Conservation (phyloP, 306 rosid genomes). For the Lotus japonicus region DNA sequence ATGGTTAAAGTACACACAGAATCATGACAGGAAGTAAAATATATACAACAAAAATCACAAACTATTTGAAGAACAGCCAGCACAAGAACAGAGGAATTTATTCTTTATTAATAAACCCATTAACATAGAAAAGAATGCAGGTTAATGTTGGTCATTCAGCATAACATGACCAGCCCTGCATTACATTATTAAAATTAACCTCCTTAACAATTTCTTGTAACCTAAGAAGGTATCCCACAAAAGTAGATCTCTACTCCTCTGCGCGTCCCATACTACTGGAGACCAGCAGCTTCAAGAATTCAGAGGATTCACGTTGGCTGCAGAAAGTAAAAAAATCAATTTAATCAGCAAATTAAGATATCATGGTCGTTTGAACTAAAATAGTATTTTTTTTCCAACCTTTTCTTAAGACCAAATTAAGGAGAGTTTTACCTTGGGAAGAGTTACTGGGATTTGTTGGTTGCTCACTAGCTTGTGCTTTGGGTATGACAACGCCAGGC, state of each 20-base stretch:
- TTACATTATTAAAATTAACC: slow-evolving; percentile 22
- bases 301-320: slow-evolving; percentile 31
- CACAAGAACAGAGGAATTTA: slow-evolving; percentile 36
- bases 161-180: slow-evolving; percentile 27
- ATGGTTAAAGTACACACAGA: slow-evolving; percentile 31
- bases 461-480: not conserved
- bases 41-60: not conserved
- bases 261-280: slow-evolving; percentile 1
- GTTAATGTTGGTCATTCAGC: slow-evolving; percentile 38
- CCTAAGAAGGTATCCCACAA: not conserved
- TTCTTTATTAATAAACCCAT: slow-evolving; percentile 36
- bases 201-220: slow-evolving; percentile 2
- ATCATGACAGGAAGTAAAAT: slow-evolving; percentile 24
- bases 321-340: not conserved
- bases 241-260: not conserved
- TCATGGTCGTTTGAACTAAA: not conserved
- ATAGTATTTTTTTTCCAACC: not conserved
- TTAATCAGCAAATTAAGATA: too few species aligned
- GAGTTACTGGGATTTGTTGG: slow-evolving; percentile 15
- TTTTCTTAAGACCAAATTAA: not conserved
- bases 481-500: slow-evolving; percentile 49
- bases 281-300: slow-evolving; percentile 19
- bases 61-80: slow-evolving; percentile 21
- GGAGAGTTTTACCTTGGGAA: slow-evolving; percentile 9
- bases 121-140: slow-evolving; percentile 23